Conservation (phyloP, 1,284 basidiomycete species). For the Boletus hoseneyae region DNA sequence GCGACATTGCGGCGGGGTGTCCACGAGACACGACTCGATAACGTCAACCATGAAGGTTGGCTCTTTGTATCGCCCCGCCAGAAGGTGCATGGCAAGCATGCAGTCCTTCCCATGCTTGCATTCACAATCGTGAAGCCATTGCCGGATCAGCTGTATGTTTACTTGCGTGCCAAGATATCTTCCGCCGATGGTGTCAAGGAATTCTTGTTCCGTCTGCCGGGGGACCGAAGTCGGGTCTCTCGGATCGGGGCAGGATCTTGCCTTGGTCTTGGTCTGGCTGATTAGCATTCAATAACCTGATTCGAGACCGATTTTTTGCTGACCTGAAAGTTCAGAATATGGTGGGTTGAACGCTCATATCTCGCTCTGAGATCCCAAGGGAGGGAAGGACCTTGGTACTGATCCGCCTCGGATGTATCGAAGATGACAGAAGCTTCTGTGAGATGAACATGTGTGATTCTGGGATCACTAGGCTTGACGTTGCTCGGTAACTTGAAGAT, state of each 20-base stretch:
- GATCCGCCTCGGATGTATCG: neutral
- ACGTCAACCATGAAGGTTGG: slow-evolving; percentile 18
- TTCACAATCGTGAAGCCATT: slow-evolving; percentile 21
- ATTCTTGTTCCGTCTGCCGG: slow-evolving; percentile 3
- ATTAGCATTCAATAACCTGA: slow-evolving; percentile 4
- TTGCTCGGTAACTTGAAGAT: slow-evolving; percentile 10
- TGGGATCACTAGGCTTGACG: slow-evolving; percentile 9
- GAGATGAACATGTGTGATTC: slow-evolving; percentile 18
- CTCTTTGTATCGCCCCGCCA: neutral
- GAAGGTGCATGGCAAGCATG: neutral
- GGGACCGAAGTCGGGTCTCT: neutral
- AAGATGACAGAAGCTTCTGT: slow-evolving; percentile 9
- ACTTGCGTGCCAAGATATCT: slow-evolving; percentile 10
- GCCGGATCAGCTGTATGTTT: slow-evolving; percentile 11
- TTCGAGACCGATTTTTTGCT: neutral
- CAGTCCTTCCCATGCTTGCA: slow-evolving; percentile 11
- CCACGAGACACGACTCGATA: slow-evolving; percentile 16
- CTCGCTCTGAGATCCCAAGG: slow-evolving; percentile 12
- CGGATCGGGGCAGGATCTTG: neutral
- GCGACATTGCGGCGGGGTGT: slow-evolving; percentile 14
- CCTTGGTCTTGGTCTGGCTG: slow-evolving; percentile 7
- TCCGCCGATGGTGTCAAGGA: slow-evolving; percentile 15
- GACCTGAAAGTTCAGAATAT: slow-evolving; percentile 16
- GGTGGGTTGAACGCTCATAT: neutral
- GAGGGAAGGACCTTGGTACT: slow-evolving; percentile 8